A percentile compares a stretch with the other conserved stretches of the same genome.
Conservation (phyloP, 345 rosid species). For the Ricinus communis region DNA sequence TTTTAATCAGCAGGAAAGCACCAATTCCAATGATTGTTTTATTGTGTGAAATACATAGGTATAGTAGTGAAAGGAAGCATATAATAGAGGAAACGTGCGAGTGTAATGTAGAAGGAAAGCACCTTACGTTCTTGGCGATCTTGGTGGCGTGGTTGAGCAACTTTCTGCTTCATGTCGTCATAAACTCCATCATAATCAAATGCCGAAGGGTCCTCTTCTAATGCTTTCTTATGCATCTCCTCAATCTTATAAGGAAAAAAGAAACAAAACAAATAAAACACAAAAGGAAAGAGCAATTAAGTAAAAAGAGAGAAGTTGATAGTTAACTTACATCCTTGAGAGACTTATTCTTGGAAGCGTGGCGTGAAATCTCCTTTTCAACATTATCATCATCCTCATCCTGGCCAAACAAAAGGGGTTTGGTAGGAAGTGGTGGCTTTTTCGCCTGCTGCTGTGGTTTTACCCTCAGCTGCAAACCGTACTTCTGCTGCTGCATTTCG, state of each 20-base stretch:
- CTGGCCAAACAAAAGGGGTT: constrained; percentile 48
- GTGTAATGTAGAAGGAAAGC: background rate
- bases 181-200: constrained; percentile 85
- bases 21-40: too few relatives aligned
- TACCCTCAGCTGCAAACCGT: constrained; percentile 80
- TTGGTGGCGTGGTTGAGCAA: constrained; percentile 45
- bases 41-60: too few relatives aligned
- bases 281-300: background rate
- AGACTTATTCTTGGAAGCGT: constrained; percentile 75
- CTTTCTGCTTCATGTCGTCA: constrained; percentile 70
- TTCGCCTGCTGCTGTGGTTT: constrained; percentile 54
- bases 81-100: too few relatives aligned
- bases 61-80: too few relatives aligned
- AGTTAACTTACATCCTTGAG: constrained; percentile 60
- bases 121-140: constrained; percentile 81
- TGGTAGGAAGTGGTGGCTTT: constrained; percentile 48
- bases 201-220: constrained; percentile 80
- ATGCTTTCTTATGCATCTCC: constrained; percentile 78
- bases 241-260: constrained; percentile 53
- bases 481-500: constrained; percentile 50
- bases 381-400: constrained; percentile 65
- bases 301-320: background rate
- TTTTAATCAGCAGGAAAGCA: too few relatives aligned
- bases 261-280: background rate
- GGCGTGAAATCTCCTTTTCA: constrained; percentile 74